Conservation (phyloP, 176 grass and related monocot species). For the Tillandsia fasciculata region DNA sequence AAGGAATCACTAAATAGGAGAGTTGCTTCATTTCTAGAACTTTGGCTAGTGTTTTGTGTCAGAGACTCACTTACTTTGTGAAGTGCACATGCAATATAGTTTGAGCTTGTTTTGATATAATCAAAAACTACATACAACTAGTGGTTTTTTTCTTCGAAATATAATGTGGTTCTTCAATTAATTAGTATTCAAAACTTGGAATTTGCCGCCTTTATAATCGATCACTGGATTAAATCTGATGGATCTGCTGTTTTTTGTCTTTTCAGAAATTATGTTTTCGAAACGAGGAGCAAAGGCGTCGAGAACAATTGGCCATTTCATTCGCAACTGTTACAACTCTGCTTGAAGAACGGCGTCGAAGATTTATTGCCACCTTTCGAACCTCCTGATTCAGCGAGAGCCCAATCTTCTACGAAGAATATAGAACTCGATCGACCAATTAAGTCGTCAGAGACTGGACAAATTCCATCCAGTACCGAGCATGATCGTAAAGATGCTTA, state of each 20-base stretch:
- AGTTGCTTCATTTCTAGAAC: too few species aligned
- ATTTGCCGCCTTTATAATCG: too few species aligned
- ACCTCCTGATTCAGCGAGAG: constrained; percentile 55
- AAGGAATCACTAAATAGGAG: too few species aligned
- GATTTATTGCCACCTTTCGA: constrained; percentile 80
- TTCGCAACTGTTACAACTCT: constrained; percentile 54
- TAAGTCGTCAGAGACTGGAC: constrained; percentile 12
- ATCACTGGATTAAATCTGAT: too few species aligned
- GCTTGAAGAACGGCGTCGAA: constrained; percentile 56
- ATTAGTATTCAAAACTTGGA: too few species aligned
- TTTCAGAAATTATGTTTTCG: constrained; percentile 75
- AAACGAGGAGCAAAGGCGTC: constrained; percentile 65
- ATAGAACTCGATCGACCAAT: constrained; percentile 23
- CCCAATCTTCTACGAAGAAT: constrained; percentile 20
- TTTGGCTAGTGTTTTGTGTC: too few species aligned
- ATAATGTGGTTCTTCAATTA: too few species aligned
- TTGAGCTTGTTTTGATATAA: too few species aligned
- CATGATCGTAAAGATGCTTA: constrained; percentile 25
- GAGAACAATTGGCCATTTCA: constrained; percentile 71
- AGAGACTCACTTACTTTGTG: too few species aligned
- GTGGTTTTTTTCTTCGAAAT: too few species aligned
- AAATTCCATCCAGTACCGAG: neutral
- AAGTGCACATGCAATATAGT: too few species aligned
- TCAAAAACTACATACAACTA: too few species aligned
- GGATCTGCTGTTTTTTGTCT: neutral